Evolutionary conservation across 345 rosid genomes (phyloP), one percentile per base, ranked within the genome.

Genomic region (Salix udensis): DNA sequence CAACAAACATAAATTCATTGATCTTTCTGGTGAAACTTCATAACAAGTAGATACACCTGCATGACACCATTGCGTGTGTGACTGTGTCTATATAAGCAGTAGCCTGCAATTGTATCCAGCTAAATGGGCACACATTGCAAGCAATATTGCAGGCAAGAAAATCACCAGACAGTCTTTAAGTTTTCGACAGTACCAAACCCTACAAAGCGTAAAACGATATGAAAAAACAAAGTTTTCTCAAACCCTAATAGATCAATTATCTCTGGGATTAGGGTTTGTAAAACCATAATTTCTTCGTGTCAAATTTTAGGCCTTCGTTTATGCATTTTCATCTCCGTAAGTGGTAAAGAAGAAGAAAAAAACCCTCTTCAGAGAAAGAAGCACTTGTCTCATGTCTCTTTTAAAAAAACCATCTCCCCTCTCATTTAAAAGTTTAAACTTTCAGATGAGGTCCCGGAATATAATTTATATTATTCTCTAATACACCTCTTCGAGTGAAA

Each of bases 51-150:
- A 42, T 3, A 44, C 4, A 14, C 72, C 46, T 42, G 72, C 34
- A 68, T 24, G 53, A 42, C n/a, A n/a, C 62, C 62, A 55, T 55
- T 55, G 62, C 62, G 23, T n/a, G 14, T 55, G 14, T 55, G 26
- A 18, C 60, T 19, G 9, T 30, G 31, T 11, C 50, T 13, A n/a
- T n/a, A 55, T n/a, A 23, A n/a, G 14, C 62, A n/a, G 5, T 9
- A 1, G 62, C 62, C 62, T 55, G 24, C 28, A 55, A 55, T 55
- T 10, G 62, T 55, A 36, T 67, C 2, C 50, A 34, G 12, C 26
- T 68, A 36, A 67, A 67, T 39, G 9, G 50, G 34, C 55, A 68
- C 72, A 68, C 72, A 23, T 44, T 24, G 72, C 55, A 68, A 44
- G 48, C 30, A 64, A 28, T 34, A 11, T n/a, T 67, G 2, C 46